phyloP scores from a whole-genome alignment of 176 grass and related monocot species.

The Miscanthus lutarioriparius region DNA sequence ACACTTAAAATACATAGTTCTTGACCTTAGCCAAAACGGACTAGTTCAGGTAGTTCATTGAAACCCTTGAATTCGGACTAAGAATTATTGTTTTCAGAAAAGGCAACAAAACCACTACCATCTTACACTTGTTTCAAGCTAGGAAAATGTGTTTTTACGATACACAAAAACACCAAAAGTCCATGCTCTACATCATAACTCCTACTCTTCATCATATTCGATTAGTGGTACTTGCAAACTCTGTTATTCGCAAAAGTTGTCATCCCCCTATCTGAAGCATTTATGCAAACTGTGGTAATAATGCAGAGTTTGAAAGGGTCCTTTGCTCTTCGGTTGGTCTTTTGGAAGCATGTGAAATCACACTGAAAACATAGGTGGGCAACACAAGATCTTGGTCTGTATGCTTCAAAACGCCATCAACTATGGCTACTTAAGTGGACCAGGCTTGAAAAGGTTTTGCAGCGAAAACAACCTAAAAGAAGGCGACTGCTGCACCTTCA shows the following conservation, averaged over 20 bases:
- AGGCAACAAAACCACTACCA: background rate
- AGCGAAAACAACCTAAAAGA: slow-evolving; percentile 32
- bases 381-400: slow-evolving; percentile 25
- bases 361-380: background rate
- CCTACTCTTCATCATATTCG: background rate
- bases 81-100: background rate
- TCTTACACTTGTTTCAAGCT: slow-evolving; percentile 5
- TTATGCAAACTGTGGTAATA: background rate
- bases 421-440: slow-evolving; percentile 17
- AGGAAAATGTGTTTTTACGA: background rate
- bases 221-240: background rate
- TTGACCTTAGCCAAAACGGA: no score
- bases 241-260: background rate
- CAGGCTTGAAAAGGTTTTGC: slow-evolving; percentile 35
- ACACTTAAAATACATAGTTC: background rate
- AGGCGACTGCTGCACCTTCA: slow-evolving; percentile 24
- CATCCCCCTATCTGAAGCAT: background rate
- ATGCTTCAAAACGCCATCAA: slow-evolving; percentile 4
- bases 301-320: slow-evolving; percentile 23
- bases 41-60: no score
- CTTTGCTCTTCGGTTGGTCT: slow-evolving; percentile 30
- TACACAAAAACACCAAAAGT: background rate
- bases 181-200: background rate
- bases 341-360: slow-evolving; percentile 1
- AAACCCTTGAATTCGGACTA: no score